Conservation (phyloP, 495 filamentous ascomycete species). For the Podospora comata region DNA sequence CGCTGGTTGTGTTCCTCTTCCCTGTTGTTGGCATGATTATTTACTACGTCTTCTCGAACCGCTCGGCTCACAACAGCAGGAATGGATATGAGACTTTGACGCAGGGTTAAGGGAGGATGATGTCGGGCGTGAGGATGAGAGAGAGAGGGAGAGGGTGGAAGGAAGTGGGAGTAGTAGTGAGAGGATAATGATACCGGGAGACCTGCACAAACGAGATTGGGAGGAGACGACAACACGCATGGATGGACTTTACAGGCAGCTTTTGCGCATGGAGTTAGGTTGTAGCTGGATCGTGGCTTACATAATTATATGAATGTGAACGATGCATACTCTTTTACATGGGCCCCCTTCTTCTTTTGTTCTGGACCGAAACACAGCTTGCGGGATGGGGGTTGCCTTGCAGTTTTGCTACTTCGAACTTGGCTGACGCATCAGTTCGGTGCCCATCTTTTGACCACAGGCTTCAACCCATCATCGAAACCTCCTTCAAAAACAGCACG, state of each 20-base stretch:
- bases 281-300: not conserved
- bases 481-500: conserved; percentile 15
- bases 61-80: conserved; percentile 40
- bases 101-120: conserved; percentile 14
- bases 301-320: not conserved
- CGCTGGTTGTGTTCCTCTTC: conserved; percentile 50
- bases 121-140: not conserved
- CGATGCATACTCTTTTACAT: not conserved
- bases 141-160: not conserved
- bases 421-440: not conserved
- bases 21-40: conserved; percentile 48
- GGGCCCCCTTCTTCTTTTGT: too few relatives aligned
- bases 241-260: not conserved
- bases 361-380: too few relatives aligned
- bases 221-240: not conserved
- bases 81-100: conserved; percentile 44
- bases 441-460: not conserved
- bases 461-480: not conserved
- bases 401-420: too few relatives aligned
- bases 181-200: not conserved
- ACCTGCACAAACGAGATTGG: not conserved
- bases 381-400: too few relatives aligned
- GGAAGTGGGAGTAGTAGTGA: not conserved
- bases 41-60: conserved; percentile 54
- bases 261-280: not conserved